Percentiles rank a stretch among this genome's conserved stretches.
Conservation (phyloP, 306 rosid species). For the Dicorynia guianensis region DNA sequence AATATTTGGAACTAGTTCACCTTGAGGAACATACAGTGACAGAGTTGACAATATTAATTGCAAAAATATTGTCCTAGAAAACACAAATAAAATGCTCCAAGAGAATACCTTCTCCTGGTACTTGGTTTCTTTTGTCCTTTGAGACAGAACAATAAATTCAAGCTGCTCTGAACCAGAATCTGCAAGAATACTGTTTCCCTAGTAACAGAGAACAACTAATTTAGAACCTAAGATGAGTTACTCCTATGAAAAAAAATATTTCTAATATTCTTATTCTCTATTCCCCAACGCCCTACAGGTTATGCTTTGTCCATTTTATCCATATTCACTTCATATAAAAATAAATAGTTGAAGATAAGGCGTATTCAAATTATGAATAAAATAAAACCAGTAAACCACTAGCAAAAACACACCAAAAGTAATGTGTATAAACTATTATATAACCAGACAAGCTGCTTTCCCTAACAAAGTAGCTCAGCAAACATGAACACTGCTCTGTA, state of each 20-base stretch:
- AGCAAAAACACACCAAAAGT: neutral
- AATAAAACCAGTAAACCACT: conserved; percentile 9
- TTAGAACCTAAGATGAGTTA: conserved; percentile 22
- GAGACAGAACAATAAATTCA: conserved; percentile 95
- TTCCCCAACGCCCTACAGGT: neutral
- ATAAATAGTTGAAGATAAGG: conserved; percentile 30
- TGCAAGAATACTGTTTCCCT: conserved; percentile 93
- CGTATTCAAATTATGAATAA: neutral
- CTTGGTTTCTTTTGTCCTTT: conserved; percentile 88
- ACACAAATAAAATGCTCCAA: conserved; percentile 4
- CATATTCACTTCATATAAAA: neutral
- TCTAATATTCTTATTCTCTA: conserved; percentile 24
- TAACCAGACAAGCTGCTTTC: neutral
- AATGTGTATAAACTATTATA: neutral
- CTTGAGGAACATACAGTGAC: conserved; percentile 20
- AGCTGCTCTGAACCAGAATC: conserved; percentile 99
- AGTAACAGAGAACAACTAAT: conserved; percentile 43
- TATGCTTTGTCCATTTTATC: neutral
- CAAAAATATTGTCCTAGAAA: neutral
- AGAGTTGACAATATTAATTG: conserved; percentile 27
- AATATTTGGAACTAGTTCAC: conserved; percentile 23
- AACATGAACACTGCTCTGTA: conserved; percentile 9
- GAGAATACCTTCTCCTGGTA: conserved; percentile 74
- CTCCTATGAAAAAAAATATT: neutral
- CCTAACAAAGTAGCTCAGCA: conserved; percentile 1